Conservation (phyloP, 129 eudicot species). For the Dittrichia graveolens region DNA sequence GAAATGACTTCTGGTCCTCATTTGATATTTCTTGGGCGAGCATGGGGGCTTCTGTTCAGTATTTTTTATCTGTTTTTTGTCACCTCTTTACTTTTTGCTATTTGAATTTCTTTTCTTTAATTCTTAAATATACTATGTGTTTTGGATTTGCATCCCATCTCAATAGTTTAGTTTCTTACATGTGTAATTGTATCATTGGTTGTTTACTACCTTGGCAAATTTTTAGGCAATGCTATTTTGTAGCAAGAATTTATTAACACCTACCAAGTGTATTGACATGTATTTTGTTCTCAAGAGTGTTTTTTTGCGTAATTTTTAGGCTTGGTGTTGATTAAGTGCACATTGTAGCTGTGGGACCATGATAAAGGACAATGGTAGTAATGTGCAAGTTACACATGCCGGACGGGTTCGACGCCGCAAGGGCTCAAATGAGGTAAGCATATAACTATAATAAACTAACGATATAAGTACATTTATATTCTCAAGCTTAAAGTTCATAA, state of each 20-base stretch:
- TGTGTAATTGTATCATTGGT: slow-evolving; percentile 3
- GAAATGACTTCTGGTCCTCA: neutral
- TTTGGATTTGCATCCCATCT: neutral
- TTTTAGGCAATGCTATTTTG: slow-evolving; percentile 14
- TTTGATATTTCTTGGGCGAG: neutral
- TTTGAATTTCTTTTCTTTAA: neutral
- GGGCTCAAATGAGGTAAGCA: slow-evolving; percentile 59
- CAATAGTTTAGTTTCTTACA: neutral
- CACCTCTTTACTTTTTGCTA: slow-evolving; percentile 1
- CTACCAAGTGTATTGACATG: neutral
- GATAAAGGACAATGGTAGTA: slow-evolving; percentile 39
- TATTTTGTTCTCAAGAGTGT: slow-evolving; percentile 10
- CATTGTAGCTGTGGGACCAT: slow-evolving; percentile 6
- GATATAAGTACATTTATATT: neutral
- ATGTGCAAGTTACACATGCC: slow-evolving; percentile 43
- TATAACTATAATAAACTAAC: neutral
- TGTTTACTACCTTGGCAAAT: slow-evolving; percentile 1
- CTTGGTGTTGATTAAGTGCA: slow-evolving; percentile 21
- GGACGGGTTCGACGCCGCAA: slow-evolving; percentile 56
- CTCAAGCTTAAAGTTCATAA: neutral
- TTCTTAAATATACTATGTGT: slow-evolving; percentile 2
- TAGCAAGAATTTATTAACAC: slow-evolving; percentile 9
- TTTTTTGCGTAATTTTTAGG: slow-evolving; percentile 16
- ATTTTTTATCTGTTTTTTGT: neutral
- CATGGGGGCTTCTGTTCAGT: neutral